These are phyloP conservation scores for Camptophora hylomeconis DNA, from an alignment of 2,329 filamentous ascomycete genomes.

Conservation along the genomic window DNA sequence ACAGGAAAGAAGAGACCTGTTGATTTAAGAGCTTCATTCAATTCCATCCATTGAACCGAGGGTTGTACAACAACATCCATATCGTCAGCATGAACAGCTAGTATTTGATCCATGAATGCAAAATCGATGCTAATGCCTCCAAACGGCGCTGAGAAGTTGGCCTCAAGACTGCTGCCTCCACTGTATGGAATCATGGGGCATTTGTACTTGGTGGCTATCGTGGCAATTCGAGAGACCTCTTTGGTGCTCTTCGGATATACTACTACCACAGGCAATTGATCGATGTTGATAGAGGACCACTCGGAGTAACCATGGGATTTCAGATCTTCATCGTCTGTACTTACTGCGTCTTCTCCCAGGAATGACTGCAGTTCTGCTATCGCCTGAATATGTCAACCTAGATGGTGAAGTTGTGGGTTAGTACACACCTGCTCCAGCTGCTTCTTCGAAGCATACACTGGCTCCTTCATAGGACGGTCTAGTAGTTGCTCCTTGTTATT, in stretches of 20 bases:
- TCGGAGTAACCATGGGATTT: conserved; percentile 55
- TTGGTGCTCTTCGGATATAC: conserved; percentile 52
- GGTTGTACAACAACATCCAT: conserved; percentile 92
- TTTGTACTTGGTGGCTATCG: conserved; percentile 63
- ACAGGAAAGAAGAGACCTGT: conserved; percentile 81
- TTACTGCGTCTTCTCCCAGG: conserved; percentile 48
- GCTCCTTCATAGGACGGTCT: conserved; percentile 16
- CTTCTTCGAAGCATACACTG: conserved; percentile 24
- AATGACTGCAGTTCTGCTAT: conserved; percentile 39
- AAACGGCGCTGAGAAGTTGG: conserved; percentile 76
- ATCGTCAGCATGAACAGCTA: conserved; percentile 69
- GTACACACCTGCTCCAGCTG: conserved; percentile 31
- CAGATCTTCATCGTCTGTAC: conserved; percentile 51
- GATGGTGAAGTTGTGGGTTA: no score
- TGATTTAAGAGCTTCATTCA: conserved; percentile 63
- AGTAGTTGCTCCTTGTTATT: conserved; percentile 20
- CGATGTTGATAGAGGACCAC: conserved; percentile 56
- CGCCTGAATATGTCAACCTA: no score
- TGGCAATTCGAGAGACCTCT: conserved; percentile 50
- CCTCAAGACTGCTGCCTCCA: conserved; percentile 75
- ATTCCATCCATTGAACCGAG: conserved; percentile 78
- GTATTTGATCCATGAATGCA: conserved; percentile 68
- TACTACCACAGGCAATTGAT: conserved; percentile 50
- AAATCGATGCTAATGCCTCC: conserved; percentile 88
- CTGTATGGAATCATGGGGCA: conserved; percentile 81